Base-by-base conservation (phyloP, 768 basidiomycete species). In the Suillus paluster region DNA sequence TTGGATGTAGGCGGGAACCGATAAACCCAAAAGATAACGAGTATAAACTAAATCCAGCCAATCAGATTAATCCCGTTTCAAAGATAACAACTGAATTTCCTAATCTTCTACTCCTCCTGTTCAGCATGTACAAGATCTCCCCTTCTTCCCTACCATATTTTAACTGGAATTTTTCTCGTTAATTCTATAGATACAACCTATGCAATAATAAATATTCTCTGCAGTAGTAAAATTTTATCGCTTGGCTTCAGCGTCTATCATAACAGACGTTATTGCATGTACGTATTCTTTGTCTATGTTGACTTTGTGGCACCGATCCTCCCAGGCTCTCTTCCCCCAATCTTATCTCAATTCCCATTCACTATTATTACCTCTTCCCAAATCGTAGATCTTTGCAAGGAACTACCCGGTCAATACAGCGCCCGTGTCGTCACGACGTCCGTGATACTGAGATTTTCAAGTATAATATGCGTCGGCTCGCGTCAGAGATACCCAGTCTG, bases 1-100 rank as follows among this genome's bases (percentile, higher is more conserved):
- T 67, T 73, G 65, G 30, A 61, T 38, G 23, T 71, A 56, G 67
- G 71, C 72, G 75, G 75, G 73, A 75, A 68, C 71, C 75, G 73
- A 75, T 76, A 75, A 75, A 73, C 73, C 73, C 68, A 71, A 64
- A 76, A 75, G 75, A 76, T 74, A 74, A 75, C 60, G 72, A 63
- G 55, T 41, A 50, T 62, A 67, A 73, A 67, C 62, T 65, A 63
- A 75, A 74, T 74, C 68, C 56, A 63, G 63, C 73, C 75, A 75
- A 75, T 76, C 73, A 75, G 73, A 75, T 75, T 71, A 76, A 64
- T 65, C 27, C 15, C 45, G 65, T 75, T 75, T 66, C 64, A 60
- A 68, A 71, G 67, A 65, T 65, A 65, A 65, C 54, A 57, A 23
- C 46, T 9, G 27, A 30, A 52, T 61, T 52, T 33, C 45, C 21